These are phyloP conservation scores for Hyphopichia khmerensis DNA, from an alignment of 1,139 yeast genomes.

Conservation along the genomic window DNA sequence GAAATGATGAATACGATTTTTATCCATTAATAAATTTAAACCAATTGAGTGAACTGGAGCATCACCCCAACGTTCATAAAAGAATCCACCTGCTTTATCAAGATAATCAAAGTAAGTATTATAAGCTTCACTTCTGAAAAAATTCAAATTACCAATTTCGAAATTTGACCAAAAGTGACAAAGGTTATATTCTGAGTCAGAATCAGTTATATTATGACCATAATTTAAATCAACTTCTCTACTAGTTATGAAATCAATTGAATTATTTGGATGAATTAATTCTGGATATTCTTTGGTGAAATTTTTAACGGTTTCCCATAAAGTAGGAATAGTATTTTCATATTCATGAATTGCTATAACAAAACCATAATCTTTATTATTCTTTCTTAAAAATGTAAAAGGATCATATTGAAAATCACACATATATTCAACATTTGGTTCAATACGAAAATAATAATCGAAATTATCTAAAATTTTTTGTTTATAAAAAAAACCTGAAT, in stretches of 20 bases:
- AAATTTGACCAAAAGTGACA: slow-evolving; percentile 98
- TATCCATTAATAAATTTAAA: slow-evolving; percentile 63
- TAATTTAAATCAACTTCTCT: slow-evolving; percentile 40
- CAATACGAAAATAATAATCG: slow-evolving; percentile 48
- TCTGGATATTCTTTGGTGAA: slow-evolving; percentile 63
- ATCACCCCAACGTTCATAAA: slow-evolving; percentile 96
- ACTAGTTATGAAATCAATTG: slow-evolving; percentile 69
- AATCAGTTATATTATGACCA: slow-evolving; percentile 13
- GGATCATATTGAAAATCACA: slow-evolving; percentile 53
- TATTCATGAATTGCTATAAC: slow-evolving; percentile 45
- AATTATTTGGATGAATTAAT: slow-evolving; percentile 63
- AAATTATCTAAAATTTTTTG: slow-evolving; percentile 39
- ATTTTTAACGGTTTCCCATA: slow-evolving; percentile 74
- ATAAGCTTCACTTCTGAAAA: slow-evolving; percentile 74
- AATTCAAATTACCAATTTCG: slow-evolving; percentile 79
- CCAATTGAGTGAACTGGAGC: slow-evolving; percentile 95
- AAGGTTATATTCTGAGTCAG: slow-evolving; percentile 66
- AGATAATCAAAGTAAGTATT: slow-evolving; percentile 65
- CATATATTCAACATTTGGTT: slow-evolving; percentile 47
- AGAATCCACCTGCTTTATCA: slow-evolving; percentile 78
- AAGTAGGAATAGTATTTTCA: slow-evolving; percentile 58
- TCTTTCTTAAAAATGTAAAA: slow-evolving; percentile 32
- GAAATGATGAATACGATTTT: slow-evolving; percentile 75
- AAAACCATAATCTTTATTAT: slow-evolving; percentile 43
- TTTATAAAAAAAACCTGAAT: slow-evolving; percentile 45